Base-by-base conservation (phyloP, 169 alveolate genomes). In the Eimeria necatrix region DNA sequence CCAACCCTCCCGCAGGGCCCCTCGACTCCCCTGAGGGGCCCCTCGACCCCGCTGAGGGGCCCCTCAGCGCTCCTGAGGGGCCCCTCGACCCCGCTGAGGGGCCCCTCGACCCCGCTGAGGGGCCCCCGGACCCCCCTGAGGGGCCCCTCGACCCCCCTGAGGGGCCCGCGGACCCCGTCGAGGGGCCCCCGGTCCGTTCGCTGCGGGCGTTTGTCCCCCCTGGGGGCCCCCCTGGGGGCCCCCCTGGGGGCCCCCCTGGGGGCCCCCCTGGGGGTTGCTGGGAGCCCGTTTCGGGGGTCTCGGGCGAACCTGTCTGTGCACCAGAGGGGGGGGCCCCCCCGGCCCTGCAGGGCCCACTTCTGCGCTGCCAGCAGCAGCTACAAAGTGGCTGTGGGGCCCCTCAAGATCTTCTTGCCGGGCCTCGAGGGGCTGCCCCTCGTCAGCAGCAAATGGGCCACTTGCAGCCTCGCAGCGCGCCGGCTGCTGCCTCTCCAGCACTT, bases 401-500 rank as follows among this genome's bases (percentile, higher is more conserved):
- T 46, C 18, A 78, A 22, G 70, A 14, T 78, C 16, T 46, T 78
- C 32, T 41, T 78, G 3, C 88, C 88, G 1, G 88, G 88, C 8
- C 59, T 78, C 7, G 88, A 78, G 26, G 88, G 70, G 12, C 5
- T 78, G 41, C 88, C 88, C n/a, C 88, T 78, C 20, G 49, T 78
- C 48, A 78, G 68, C 20, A 4, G 22, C n/a, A 22, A 5, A 10
- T 78, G 88, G 88, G 51, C 20, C 59, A 32, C 49, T 3, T 8
- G 20, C 70, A 48, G 88, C 16, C 53, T 78, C 8, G 20, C 16
- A 5, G 18, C 68, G 6, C 88, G 88, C 0, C 41, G 70, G 70
- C 46, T 78, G 49, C 88, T 78, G 14, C 88, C 88, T 18, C 24
- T 78, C 70, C 88, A 78, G 7, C 88, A 78, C 70, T 78, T 78